Base-by-base conservation (phyloP, 2,329 filamentous ascomycete genomes). In the Furcasterigmium sp. region DNA sequence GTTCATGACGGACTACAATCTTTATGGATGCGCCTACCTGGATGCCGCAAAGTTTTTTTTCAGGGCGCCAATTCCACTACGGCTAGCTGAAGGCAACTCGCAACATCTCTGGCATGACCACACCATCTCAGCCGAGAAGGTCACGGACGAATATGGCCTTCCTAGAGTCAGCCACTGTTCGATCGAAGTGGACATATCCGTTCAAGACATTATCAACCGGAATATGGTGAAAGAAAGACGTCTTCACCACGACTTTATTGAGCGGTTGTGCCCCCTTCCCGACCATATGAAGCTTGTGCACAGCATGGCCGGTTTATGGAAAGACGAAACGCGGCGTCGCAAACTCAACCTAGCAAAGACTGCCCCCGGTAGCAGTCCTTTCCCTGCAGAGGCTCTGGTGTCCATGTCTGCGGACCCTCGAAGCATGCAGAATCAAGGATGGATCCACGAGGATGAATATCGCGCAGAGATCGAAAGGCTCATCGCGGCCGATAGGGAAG, bases 1-100 rank as follows among this genome's bases (percentile, higher is more conserved):
- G 64, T 98, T 94, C 79, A 97, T 98, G 93, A 86, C 85, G 51
- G 94, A 98, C 62, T 98, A 94, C 70, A 98, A 96, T 59, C 71
- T 98, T 52, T 97, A 95, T 61, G 94, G 94, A 7, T 98, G 93
- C 59, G 84, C 82, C 44, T 94, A 91, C 55, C 81, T 97, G 51
- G 79, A 91, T 46, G 85, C 82, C 39, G 71, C 71, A 9, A 86
- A 80, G 49, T 79, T 83, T 2, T 73, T 68, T 21, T 96, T 95
- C 57, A 80, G 93, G 43, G 72, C 73, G 3, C 90, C 90, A 0
- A 70, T 96, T 2, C 91, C 91, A 0, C 68, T 76, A 8, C 81
- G 79, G 54, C 70, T 82, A n/a, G 75, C 84, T 18, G 68, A 81
- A 6, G 63, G 60, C n/a, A 74, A 76, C 45, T 67, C 75, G 9